Evolutionary conservation across 257 asterid species (phyloP).

Genomic region (Buddleja alternifolia): DNA sequence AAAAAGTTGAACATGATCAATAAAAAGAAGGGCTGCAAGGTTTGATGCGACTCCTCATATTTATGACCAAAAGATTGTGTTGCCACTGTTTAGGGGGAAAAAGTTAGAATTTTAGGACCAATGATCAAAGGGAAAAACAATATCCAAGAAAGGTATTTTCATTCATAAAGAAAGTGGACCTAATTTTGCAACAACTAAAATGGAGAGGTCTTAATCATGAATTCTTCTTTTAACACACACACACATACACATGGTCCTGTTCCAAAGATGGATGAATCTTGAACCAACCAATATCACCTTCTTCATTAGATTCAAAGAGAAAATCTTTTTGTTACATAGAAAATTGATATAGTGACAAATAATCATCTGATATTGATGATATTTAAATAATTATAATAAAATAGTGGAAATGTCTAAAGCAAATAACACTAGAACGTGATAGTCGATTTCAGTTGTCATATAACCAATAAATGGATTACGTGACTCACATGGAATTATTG

Average conservation of each 20-base stretch:
- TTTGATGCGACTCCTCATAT: background rate
- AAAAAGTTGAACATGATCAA: no score
- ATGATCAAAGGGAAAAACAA: background rate
- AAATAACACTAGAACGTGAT: constrained; percentile 22
- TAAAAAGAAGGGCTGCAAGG: background rate
- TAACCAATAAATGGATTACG: constrained; percentile 7
- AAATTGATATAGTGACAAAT: background rate
- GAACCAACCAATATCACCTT: background rate
- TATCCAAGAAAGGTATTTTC: constrained; percentile 17
- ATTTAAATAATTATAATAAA: background rate
- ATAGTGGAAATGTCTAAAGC: background rate
- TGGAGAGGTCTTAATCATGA: constrained; percentile 26
- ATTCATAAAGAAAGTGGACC: constrained; percentile 33
- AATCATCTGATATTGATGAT: background rate
- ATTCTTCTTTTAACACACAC: background rate
- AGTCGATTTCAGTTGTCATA: constrained; percentile 26
- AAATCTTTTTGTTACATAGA: background rate
- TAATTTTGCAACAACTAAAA: constrained; percentile 17
- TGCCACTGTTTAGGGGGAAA: background rate
- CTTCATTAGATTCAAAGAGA: background rate
- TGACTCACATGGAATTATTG: constrained; percentile 13
- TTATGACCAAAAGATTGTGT: background rate
- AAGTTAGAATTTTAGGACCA: background rate
- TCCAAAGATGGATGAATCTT: background rate
- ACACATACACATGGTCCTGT: constrained; percentile 12